phyloP scores from a whole-genome alignment of 371 early-diverging fungal species.

The Blakeslea trispora region DNA sequence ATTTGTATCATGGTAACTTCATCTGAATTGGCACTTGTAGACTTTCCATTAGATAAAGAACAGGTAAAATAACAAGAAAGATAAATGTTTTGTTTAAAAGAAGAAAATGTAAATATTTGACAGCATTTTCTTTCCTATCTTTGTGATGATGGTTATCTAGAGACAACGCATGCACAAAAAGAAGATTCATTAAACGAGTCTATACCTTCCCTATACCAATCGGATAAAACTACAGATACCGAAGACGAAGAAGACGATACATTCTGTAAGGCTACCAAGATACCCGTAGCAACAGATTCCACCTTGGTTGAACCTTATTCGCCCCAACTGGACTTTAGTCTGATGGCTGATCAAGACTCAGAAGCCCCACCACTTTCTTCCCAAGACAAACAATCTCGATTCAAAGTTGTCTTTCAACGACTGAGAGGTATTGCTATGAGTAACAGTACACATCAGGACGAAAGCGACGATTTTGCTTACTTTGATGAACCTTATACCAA shows the following conservation, averaged over 20 bases:
- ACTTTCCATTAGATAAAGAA: no score
- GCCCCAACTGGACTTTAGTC: slow-evolving; percentile 14
- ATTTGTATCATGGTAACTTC: no score
- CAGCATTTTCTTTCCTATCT: neutral
- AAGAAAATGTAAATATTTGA: no score
- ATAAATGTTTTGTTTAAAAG: no score
- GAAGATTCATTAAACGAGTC: neutral
- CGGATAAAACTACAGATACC: slow-evolving; percentile 2
- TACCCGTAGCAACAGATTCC: slow-evolving; percentile 1
- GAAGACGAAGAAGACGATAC: slow-evolving; percentile 10
- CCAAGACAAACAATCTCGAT: slow-evolving; percentile 16
- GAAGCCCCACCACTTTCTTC: slow-evolving; percentile 2
- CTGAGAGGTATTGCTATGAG: slow-evolving; percentile 1
- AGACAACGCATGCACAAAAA: neutral
- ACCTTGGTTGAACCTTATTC: slow-evolving; percentile 15
- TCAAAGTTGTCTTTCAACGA: slow-evolving; percentile 20
- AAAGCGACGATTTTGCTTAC: no score
- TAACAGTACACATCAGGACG: neutral
- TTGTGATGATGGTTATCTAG: no score
- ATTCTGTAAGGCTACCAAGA: neutral
- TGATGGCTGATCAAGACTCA: slow-evolving; percentile 9
- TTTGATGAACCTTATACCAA: no score
- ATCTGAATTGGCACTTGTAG: no score
- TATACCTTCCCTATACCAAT: neutral
- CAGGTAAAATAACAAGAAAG: neutral